Evolutionary conservation across 129 eudicot species (phyloP), one percentile per base, ranked within the genome.

Genomic region (Pittosporum tobira): DNA sequence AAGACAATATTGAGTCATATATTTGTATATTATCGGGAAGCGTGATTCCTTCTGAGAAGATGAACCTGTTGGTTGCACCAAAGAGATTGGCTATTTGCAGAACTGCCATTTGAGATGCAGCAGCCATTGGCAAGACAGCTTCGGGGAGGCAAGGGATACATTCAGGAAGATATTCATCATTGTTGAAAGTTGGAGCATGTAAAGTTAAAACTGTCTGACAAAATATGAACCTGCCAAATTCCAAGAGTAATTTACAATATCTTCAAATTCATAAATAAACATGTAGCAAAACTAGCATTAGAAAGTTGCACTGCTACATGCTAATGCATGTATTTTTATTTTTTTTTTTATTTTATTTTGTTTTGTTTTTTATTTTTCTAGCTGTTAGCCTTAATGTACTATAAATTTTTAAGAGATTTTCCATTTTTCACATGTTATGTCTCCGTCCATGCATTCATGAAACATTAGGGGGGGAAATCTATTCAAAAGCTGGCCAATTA

Each of bases 111-210:
- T 66, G 81, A 19, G 79, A 76, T 51, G 74, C 36, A 8, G 72
- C 56, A 18, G 73, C 53, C 57, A 47, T 57, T 2, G 98, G 85
- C 63, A 69, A 73, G 51, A 83, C 65, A 16, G 65, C 65, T 23
- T 83, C 83, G 0, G 95, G 98, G 37, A 91, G 96, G 54, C 71
- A 42, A 59, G 98, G 98, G 47, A 84, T 54, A 59, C 94, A 86
- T 43, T 81, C 79, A 6, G 98, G 98, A 52, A 66, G 53, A 69
- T 57, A 91, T 70, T 83, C 98, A 18, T 72, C 61, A 75, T 79
- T 81, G 66, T 81, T 66, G 65, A 36, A 78, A 25, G 90, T 83
- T 51, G 78, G 77, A 55, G 80, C 59, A 42, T 83, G 66, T 36
- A 78, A 62, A 0, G 85, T 64, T 54, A 91, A 64, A 38, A 81